Evolutionary conservation across 169 alveolate species (phyloP), one percentile per base, ranked within the genome.

Genomic region (Cryptosporidium sp.): DNA sequence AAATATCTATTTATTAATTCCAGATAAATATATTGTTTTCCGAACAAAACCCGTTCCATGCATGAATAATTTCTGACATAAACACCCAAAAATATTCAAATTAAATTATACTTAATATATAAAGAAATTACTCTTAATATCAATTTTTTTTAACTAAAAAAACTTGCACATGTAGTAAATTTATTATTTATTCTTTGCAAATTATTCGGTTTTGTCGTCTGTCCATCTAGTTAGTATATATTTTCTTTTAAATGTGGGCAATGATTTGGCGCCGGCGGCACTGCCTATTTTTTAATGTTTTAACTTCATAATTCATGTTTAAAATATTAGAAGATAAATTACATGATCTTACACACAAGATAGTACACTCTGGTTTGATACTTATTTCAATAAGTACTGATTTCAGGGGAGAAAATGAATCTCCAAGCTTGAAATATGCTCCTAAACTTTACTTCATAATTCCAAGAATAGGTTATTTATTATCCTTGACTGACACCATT

Each of bases 161-260:
- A 26, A 33, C 12, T 65, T 35, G 4, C 50, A 31, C 71, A 65
- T 65, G 41, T 65, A 65, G 3, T 65, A 37, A 31, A 29, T 35
- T 65, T 21, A 33, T 65, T 65, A 10, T n/a, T 1, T 65, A 65
- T 29, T 16, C 31, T 65, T 65, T 65, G 50, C 71, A 65, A 65
- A 65, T 65, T 55, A 73, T 35, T 73, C 35, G 33, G 33, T 35
- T 23, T 73, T 52, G 86, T 73, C 86, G 86, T 73, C 86, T 59
- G 86, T 73, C 86, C 86, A 73, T 73, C 86, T 59, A 73, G 86
- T 73, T 71, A 71, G 21, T 51, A 37, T 33, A 37, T 50, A 73
- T 73, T 55, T 70, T 73, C 26, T 21, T 73, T n/a, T 55, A 73
- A 73, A 73, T 73, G 86, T 73, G 86, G 86, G 86, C 18, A 73